Percentiles rank a stretch among this genome's conserved stretches.
Evolutionary conservation across 768 basidiomycete genomes (phyloP).

Genomic region (Gelatoporia subvermispora): DNA sequence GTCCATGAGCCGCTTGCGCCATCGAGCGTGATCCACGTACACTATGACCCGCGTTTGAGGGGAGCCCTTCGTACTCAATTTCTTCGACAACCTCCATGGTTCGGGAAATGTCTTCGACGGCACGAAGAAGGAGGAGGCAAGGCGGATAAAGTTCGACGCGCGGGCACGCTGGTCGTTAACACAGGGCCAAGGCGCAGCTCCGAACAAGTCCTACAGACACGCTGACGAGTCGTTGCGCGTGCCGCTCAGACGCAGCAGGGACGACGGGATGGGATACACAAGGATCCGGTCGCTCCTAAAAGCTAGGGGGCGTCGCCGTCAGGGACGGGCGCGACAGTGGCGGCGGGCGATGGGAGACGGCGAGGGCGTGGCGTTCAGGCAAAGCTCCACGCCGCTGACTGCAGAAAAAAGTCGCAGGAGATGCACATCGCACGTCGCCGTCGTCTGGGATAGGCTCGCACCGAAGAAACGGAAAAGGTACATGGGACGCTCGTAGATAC

Average conservation of each 20-base stretch:
- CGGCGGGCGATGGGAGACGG: slow-evolving; percentile 1
- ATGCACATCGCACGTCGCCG: neutral
- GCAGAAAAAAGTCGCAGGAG: neutral
- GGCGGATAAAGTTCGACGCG: too few relatives aligned
- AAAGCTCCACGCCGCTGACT: neutral
- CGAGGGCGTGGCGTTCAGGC: neutral
- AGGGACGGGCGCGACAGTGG: neutral
- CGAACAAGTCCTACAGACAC: too few relatives aligned
- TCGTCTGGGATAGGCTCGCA: too few relatives aligned
- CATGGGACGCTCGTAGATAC: neutral
- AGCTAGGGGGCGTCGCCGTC: neutral
- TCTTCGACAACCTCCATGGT: slow-evolving; percentile 45
- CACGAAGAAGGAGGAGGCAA: neutral
- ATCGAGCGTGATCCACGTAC: slow-evolving; percentile 34
- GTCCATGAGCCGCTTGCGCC: slow-evolving; percentile 5
- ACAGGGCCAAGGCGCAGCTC: too few relatives aligned
- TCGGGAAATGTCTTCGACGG: neutral
- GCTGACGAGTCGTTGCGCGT: too few relatives aligned
- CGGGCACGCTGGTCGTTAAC: too few relatives aligned
- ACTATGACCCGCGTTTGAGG: slow-evolving; percentile 74
- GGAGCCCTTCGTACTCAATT: slow-evolving; percentile 60
- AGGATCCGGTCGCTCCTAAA: too few relatives aligned
- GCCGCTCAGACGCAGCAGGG: too few relatives aligned
- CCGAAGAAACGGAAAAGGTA: neutral
- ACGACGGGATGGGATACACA: too few relatives aligned